These are phyloP conservation scores for Ascochyta koolunga DNA, from an alignment of 2,329 filamentous ascomycete species.

Conservation along the genomic window DNA sequence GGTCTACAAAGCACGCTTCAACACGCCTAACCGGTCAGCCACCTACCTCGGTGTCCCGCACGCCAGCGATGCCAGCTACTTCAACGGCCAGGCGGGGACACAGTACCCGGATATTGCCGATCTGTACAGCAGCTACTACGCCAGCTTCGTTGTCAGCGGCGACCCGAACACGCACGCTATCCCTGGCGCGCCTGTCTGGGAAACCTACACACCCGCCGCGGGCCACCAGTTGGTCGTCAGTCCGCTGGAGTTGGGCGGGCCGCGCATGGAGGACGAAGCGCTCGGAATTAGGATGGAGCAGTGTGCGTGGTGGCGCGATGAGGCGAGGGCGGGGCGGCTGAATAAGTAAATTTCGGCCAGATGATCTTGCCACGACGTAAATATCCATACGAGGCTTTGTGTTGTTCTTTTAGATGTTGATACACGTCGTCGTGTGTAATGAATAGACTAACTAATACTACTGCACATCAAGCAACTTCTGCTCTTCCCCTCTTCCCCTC, in stretches of 20 bases:
- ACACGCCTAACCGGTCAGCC: conserved; percentile 39
- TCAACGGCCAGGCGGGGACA: conserved; percentile 35
- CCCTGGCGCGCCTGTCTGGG: conserved; percentile 35
- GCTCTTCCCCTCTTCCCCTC: too few species aligned
- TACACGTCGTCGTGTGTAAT: too few species aligned
- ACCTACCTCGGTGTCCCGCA: conserved; percentile 42
- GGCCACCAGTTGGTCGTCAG: conserved; percentile 32
- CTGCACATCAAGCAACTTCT: too few species aligned
- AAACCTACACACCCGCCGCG: conserved; percentile 28
- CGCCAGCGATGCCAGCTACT: conserved; percentile 39
- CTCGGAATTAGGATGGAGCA: conserved; percentile 36
- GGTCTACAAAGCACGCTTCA: conserved; percentile 46
- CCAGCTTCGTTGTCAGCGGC: conserved; percentile 45
- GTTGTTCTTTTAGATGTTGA: too few species aligned
- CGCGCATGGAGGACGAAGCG: conserved; percentile 34
- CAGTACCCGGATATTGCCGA: conserved; percentile 40
- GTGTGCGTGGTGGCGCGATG: conserved; percentile 44
- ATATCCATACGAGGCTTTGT: too few species aligned
- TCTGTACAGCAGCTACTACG: conserved; percentile 44
- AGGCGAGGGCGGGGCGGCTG: conserved; percentile 34
- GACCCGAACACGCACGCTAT: conserved; percentile 40
- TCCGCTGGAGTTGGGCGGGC: conserved; percentile 28
- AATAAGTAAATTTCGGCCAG: conserved; percentile 37
- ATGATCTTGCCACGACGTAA: too few species aligned
- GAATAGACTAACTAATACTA: too few species aligned